Percentiles rank a stretch among this genome's conserved stretches.
These are phyloP conservation scores for Dictyostelium discoideum DNA, from an alignment of 78 protist genomes.

Conservation along the genomic window dicty_2.7 NC_007088.5:2805001-2805500, in stretches of 20 bases:
- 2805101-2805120: neutral
- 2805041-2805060: neutral
- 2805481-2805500: neutral
- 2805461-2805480: neutral
- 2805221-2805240: neutral
- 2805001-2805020: neutral
- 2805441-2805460: neutral
- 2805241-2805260: neutral
- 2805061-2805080: constrained; percentile 2
- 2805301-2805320: constrained; percentile 6
- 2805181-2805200: neutral
- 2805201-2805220: neutral
- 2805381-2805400: neutral
- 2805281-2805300: constrained; percentile 6
- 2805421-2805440: too few relatives aligned
- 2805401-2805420: neutral
- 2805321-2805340: neutral
- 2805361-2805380: neutral
- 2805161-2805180: neutral
- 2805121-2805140: neutral
- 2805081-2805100: neutral
- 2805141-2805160: neutral
- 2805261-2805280: constrained; percentile 18
- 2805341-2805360: neutral
- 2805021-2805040: neutral